A percentile compares a stretch with the other conserved stretches of the same genome.
phyloP scores from a whole-genome alignment of 495 filamentous ascomycete genomes.

The Penicillium coffeae region DNA sequence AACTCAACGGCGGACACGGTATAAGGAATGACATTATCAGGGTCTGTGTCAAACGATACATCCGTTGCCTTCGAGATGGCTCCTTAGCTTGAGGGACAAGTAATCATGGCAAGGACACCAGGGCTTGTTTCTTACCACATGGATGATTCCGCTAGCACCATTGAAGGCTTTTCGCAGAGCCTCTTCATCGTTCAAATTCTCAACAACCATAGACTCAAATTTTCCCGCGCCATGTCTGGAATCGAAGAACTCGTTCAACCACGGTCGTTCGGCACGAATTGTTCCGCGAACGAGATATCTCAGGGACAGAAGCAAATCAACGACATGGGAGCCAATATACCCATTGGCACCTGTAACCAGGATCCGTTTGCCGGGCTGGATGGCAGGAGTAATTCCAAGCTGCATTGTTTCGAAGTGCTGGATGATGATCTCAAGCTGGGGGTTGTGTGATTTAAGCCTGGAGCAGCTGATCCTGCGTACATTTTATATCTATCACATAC shows the following conservation, averaged over 20 bases:
- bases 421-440: too few relatives aligned
- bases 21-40: too few relatives aligned
- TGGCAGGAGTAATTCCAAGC: too few relatives aligned
- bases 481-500: too few relatives aligned
- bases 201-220: conserved; percentile 27
- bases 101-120: too few relatives aligned
- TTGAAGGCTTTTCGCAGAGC: conserved; percentile 25
- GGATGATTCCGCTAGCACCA: conserved; percentile 5
- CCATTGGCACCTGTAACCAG: conserved; percentile 59
- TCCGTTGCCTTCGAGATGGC: too few relatives aligned
- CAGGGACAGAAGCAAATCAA: conserved; percentile 43
- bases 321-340: conserved; percentile 50
- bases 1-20: too few relatives aligned
- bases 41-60: too few relatives aligned
- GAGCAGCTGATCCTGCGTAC: too few relatives aligned
- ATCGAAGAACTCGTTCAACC: conserved; percentile 38
- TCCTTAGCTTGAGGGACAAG: too few relatives aligned
- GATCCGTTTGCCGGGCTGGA: conserved; percentile 16
- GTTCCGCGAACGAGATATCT: conserved; percentile 53
- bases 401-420: too few relatives aligned
- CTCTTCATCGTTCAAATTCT: neutral
- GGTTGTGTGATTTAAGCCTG: too few relatives aligned
- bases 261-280: conserved; percentile 39
- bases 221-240: conserved; percentile 32
- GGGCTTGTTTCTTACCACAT: neutral